Evolutionary conservation across 345 rosid genomes (phyloP).

Genomic region (Cardiospermum halicacabum): DNA sequence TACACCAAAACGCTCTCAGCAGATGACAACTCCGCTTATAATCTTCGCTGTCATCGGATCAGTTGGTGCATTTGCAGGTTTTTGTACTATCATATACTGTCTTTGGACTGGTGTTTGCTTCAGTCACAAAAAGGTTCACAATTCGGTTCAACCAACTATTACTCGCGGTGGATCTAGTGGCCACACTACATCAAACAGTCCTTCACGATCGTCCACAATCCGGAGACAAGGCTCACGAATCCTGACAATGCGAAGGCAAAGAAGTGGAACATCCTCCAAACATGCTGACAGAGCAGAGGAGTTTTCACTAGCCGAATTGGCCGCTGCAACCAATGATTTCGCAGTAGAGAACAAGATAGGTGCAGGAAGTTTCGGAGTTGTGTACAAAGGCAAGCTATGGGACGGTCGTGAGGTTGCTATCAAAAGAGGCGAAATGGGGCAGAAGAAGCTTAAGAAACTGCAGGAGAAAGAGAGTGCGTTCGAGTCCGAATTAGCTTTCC

Average conservation of each 20-base stretch:
- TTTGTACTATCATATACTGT: constrained; percentile 58
- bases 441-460: constrained; percentile 52
- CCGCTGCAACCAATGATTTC: constrained; percentile 68
- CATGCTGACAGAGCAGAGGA: constrained; percentile 79
- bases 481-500: constrained; percentile 75
- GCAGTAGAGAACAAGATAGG: constrained; percentile 79
- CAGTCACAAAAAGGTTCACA: constrained; percentile 78
- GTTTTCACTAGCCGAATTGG: constrained; percentile 61
- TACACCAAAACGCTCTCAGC: constrained; percentile 25
- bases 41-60: constrained; percentile 76
- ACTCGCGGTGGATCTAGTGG: constrained; percentile 57
- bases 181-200: constrained; percentile 34
- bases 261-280: constrained; percentile 93
- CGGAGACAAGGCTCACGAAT: constrained; percentile 73
- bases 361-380: constrained; percentile 84
- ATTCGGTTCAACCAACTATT: constrained; percentile 90
- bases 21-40: constrained; percentile 52
- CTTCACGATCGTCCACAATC: constrained; percentile 60
- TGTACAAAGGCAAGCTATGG: constrained; percentile 60
- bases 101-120: constrained; percentile 77
- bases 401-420: constrained; percentile 90
- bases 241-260: constrained; percentile 65
- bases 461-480: constrained; percentile 94
- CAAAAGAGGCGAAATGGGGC: constrained; percentile 73
- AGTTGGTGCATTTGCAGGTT: constrained; percentile 53